Evolutionary conservation across 2,329 filamentous ascomycete species (phyloP), one percentile per base, ranked within the genome.

Genomic region (Gaeumannomyces sp.): DNA sequence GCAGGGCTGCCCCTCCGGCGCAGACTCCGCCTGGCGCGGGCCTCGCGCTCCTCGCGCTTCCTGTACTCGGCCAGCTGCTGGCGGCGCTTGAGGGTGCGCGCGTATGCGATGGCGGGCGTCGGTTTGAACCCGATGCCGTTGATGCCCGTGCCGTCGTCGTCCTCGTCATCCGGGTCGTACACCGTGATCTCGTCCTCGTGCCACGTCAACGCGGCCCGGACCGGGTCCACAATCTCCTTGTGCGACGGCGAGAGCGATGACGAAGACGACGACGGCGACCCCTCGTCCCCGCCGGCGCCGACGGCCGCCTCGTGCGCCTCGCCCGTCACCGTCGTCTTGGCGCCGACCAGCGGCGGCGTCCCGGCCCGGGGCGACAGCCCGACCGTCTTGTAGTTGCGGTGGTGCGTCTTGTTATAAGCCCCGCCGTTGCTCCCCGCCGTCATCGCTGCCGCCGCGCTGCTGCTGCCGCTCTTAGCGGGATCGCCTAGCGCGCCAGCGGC

Each of bases 111-210:
- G 27, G 85, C 85, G 7, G 86, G 79, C 0, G 85, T 88, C 2
- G 87, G 86, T 69, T 81, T 85, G 75, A 89, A 89, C 0, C 87
- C 87, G 66, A 89, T 85, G 6, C 87, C 87, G 72, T 89, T 89
- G 70, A 89, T 85, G 28, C 87, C 87, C 4, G 83, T 84, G 62
- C 87, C 87, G 70, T 89, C 87, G 70, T 89, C 87, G 67, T 89
- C 86, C 67, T 83, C 80, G 71, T 89, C 87, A 57, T 85, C 78
- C 0, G 85, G 84, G 69, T 88, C 83, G 72, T 89, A 87, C 33
- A 88, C 79, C 1, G 87, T 89, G 66, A 89, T 89, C 71, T 89
- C 87, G 69, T 89, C 83, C 68, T 88, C 85, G 70, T 86, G 85
- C 87, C 87, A 89, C 1, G 87, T 89, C 63, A 89, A 76, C 3